phyloP scores from a whole-genome alignment of 2,329 filamentous ascomycete species.

The Xylaria hypoxylon region DNA sequence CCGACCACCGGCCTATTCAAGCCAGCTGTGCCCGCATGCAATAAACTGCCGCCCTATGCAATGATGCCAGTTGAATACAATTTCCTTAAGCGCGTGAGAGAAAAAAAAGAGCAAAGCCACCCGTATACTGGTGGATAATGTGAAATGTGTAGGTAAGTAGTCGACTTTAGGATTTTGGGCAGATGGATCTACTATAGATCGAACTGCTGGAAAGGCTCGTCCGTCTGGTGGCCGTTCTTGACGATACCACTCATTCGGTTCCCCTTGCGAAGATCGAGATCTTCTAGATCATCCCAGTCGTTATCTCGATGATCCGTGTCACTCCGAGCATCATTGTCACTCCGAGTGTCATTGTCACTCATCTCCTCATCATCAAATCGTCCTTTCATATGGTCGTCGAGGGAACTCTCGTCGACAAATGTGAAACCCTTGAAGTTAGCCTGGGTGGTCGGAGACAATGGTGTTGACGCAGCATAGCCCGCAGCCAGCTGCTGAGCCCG shows the following conservation, averaged over 20 bases:
- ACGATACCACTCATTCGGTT: slow-evolving; percentile 75
- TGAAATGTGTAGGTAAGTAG: slow-evolving; percentile 7
- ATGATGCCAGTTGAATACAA: slow-evolving; percentile 52
- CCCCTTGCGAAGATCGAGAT: slow-evolving; percentile 62
- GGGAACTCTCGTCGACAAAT: slow-evolving; percentile 96
- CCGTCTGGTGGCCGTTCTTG: slow-evolving; percentile 61
- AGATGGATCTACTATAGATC: slow-evolving; percentile 61
- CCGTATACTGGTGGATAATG: slow-evolving; percentile 29
- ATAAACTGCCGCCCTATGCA: slow-evolving; percentile 54
- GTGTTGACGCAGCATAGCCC: slow-evolving; percentile 89
- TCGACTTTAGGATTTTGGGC: slow-evolving; percentile 24
- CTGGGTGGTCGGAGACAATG: slow-evolving; percentile 93
- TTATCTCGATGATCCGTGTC: slow-evolving; percentile 63
- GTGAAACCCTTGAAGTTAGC: slow-evolving; percentile 99
- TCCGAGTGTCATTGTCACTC: slow-evolving; percentile 64
- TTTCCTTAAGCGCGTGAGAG: slow-evolving; percentile 43
- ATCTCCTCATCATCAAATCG: slow-evolving; percentile 68
- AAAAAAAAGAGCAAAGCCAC: slow-evolving; percentile 39
- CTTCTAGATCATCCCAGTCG: slow-evolving; percentile 70
- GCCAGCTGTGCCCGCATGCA: slow-evolving; percentile 49
- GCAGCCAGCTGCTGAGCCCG: slow-evolving; percentile 87
- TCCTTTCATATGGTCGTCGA: slow-evolving; percentile 83
- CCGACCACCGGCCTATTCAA: slow-evolving; percentile 44
- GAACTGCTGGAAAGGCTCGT: slow-evolving; percentile 74
- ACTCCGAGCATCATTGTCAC: slow-evolving; percentile 59